These are phyloP conservation scores for Chlamydomonas urium DNA, from an alignment of 139 green algal genomes.

Conservation along the genomic window DNA sequence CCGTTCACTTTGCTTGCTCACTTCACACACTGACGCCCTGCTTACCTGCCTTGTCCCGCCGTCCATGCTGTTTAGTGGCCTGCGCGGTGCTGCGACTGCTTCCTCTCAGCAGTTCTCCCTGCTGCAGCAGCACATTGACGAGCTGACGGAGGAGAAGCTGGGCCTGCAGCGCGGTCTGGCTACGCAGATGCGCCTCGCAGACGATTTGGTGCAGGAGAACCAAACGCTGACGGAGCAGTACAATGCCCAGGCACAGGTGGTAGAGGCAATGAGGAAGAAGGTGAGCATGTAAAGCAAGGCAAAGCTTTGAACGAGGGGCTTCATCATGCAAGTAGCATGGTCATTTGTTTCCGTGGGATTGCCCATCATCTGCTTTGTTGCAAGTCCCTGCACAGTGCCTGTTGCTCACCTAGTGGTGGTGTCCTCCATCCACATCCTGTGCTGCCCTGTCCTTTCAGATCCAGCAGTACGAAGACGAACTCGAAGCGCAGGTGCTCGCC, in stretches of 20 bases:
- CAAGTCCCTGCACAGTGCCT: background rate
- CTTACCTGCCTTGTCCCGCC: background rate
- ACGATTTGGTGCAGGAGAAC: conserved; percentile 52
- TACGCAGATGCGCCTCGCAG: conserved; percentile 27
- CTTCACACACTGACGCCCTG: background rate
- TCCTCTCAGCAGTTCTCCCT: conserved; percentile 25
- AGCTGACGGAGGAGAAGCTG: conserved; percentile 72
- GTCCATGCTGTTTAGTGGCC: background rate
- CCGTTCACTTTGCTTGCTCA: too few relatives aligned
- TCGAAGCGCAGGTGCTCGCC: conserved; percentile 30
- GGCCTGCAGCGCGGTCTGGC: conserved; percentile 53
- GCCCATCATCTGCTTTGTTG: background rate
- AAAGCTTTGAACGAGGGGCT: too few relatives aligned
- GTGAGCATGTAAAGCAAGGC: too few relatives aligned
- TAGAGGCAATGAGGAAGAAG: conserved; percentile 32
- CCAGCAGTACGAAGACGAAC: conserved; percentile 32
- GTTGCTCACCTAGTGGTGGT: background rate
- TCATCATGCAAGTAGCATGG: background rate
- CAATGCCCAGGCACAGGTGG: conserved; percentile 39
- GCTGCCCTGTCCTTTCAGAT: conserved; percentile 22
- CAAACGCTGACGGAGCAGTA: conserved; percentile 41
- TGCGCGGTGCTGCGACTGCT: background rate
- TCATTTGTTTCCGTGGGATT: background rate
- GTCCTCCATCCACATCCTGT: background rate
- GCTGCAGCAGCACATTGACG: conserved; percentile 71